phyloP scores from a whole-genome alignment of 2,329 filamentous ascomycete genomes.

The Colletotrichum spinosum region DNA sequence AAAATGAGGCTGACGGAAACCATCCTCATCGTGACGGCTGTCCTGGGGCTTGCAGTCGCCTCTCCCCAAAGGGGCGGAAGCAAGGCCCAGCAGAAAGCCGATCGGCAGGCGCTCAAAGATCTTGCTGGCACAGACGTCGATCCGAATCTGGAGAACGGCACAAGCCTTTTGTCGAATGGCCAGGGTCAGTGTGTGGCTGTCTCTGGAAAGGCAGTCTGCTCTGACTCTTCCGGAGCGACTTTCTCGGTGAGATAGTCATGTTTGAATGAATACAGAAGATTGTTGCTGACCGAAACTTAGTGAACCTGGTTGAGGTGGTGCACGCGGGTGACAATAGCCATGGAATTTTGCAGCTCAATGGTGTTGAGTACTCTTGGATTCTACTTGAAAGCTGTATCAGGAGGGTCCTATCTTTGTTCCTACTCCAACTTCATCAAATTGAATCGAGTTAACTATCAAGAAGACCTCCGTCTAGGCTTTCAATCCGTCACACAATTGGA shows the following conservation, averaged over 20 bases:
- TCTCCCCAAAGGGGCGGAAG: constrained; percentile 20
- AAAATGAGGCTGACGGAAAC: constrained; percentile 17
- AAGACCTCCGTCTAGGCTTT: too few species aligned
- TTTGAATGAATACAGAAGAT: not conserved
- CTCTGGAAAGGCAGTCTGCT: constrained; percentile 25
- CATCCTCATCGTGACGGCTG: not conserved
- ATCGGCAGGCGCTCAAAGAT: constrained; percentile 20
- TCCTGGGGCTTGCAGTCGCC: constrained; percentile 5
- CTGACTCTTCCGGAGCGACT: constrained; percentile 17
- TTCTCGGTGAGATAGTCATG: constrained; percentile 1
- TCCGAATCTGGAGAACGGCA: constrained; percentile 27
- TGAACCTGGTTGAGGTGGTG: too few species aligned
- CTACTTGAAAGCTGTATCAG: too few species aligned
- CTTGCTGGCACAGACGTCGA: constrained; percentile 26
- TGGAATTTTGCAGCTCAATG: too few species aligned
- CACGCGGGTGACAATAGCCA: too few species aligned
- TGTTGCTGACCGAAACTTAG: not conserved
- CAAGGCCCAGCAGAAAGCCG: constrained; percentile 18
- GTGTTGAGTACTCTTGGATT: too few species aligned
- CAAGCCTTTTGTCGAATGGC: constrained; percentile 17
- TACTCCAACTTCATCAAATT: too few species aligned
- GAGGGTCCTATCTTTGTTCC: too few species aligned
- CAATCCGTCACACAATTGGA: too few species aligned
- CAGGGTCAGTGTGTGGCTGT: constrained; percentile 27
- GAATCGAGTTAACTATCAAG: too few species aligned